These are phyloP conservation scores for Luvunga scandens DNA, from an alignment of 345 rosid genomes.

Conservation along the genomic window DNA sequence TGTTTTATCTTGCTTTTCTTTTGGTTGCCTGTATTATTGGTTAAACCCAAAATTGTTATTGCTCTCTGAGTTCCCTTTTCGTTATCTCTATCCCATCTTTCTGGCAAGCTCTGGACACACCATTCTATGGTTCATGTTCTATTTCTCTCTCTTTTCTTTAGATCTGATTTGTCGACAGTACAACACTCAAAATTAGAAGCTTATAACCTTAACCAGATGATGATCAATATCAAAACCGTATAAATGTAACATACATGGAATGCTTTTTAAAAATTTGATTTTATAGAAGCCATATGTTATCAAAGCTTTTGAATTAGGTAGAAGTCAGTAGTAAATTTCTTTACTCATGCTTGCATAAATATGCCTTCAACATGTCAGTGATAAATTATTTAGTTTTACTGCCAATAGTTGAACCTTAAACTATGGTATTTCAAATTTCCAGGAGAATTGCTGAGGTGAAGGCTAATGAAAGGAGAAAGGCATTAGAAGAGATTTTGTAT, in stretches of 20 bases:
- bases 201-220: background rate
- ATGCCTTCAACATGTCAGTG: background rate
- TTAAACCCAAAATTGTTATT: background rate
- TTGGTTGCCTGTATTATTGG: background rate
- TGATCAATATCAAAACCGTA: background rate
- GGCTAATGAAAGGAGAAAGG: slow-evolving; percentile 78
- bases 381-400: background rate
- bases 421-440: slow-evolving; percentile 3
- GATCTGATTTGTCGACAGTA: background rate
- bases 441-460: slow-evolving; percentile 98
- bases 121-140: background rate
- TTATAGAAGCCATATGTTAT: background rate
- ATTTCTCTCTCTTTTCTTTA: background rate
- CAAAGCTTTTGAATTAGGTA: background rate
- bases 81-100: background rate
- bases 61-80: background rate
- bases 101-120: background rate
- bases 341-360: background rate
- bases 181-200: background rate
- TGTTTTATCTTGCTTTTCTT: background rate
- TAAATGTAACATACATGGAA: background rate
- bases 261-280: background rate
- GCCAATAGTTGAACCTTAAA: slow-evolving; percentile 5
- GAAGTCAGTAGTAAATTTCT: background rate
- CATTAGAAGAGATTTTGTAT: slow-evolving; percentile 83